Conservation (phyloP, 2,329 filamentous ascomycete genomes). For the Eutypa lata region DNA sequence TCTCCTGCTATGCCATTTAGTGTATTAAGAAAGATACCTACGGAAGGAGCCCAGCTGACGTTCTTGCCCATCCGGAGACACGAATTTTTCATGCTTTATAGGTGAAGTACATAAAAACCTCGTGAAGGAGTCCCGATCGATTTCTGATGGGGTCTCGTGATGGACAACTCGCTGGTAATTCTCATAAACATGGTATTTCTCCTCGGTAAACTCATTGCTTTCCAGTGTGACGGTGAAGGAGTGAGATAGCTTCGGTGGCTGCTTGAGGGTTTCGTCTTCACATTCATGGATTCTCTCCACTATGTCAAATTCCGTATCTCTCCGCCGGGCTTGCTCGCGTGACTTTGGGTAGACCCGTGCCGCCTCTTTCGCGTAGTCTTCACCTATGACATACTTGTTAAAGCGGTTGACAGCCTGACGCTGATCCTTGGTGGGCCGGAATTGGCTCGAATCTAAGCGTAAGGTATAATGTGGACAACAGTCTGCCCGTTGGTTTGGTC, state of each 20-base stretch:
- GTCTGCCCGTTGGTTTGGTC: constrained; percentile 72
- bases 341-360: constrained; percentile 64
- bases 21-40: not conserved
- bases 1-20: too few relatives aligned
- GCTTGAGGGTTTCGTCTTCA: constrained; percentile 53
- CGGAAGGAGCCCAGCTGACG: constrained; percentile 66
- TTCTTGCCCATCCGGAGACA: constrained; percentile 46
- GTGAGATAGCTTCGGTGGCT: constrained; percentile 63
- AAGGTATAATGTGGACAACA: constrained; percentile 94
- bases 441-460: constrained; percentile 63
- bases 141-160: constrained; percentile 58
- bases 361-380: constrained; percentile 62
- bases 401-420: constrained; percentile 74
- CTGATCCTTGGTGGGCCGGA: constrained; percentile 68
- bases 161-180: constrained; percentile 77
- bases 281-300: constrained; percentile 65
- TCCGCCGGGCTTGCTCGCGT: constrained; percentile 61
- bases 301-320: constrained; percentile 67
- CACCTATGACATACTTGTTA: constrained; percentile 67
- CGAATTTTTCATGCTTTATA: constrained; percentile 45
- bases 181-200: constrained; percentile 70
- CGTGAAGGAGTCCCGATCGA: constrained; percentile 60
- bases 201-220: constrained; percentile 65
- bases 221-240: constrained; percentile 68
- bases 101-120: constrained; percentile 74